Evolutionary conservation across 192 early-diverging fungal genomes (phyloP), one percentile per base, ranked within the genome.

Genomic region (Thoreauomyces humboldtii): DNA sequence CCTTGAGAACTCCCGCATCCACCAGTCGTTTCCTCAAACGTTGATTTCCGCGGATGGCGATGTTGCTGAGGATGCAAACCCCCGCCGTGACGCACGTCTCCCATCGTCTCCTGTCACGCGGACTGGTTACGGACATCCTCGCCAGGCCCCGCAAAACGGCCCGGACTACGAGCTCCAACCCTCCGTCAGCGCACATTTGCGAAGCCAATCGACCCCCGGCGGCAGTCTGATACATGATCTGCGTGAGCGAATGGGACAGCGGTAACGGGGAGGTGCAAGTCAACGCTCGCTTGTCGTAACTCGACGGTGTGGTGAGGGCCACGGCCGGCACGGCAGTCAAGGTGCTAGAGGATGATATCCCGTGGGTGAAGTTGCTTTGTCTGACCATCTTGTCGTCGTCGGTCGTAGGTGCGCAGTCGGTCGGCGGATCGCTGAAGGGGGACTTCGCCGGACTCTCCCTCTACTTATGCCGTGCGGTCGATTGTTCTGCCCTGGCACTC

Each of bases 201-300:
- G 86, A 82, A 41, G 91, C 87, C 27, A 95, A 90, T 21, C 89
- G 84, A 19, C 89, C 86, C 12, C 88, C 88, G 28, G 89, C 87
- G 38, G 85, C 82, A 0, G 92, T 94, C 69, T 95, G 80, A 69
- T 95, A 92, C 27, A 85, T 85, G 47, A 98, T 85, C 72, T 95
- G 89, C 32, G 87, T 88, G 11, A 98, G 83, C 21, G 93, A 93
- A 63, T 91, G 92, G 65, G 91, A 86, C 52, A 98, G 83, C 31
- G 93, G 86, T 63, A 92, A 76, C 41, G 86, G 86, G 70, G 92
- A 92, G 4, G 92, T 91, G 68, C 88, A 90, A 69, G 91, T 88
- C n/a, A 98, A 83, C n/a, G 92, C 95, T 66, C 95, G 89, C 69
- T 94, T 87, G 76, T 98, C 95, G 71, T 95, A 98, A n/a, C n/a